Percentiles rank a stretch among this genome's conserved stretches.
Evolutionary conservation across 2,329 filamentous ascomycete species (phyloP).

Genomic region (Rhinocladiella similis): DNA sequence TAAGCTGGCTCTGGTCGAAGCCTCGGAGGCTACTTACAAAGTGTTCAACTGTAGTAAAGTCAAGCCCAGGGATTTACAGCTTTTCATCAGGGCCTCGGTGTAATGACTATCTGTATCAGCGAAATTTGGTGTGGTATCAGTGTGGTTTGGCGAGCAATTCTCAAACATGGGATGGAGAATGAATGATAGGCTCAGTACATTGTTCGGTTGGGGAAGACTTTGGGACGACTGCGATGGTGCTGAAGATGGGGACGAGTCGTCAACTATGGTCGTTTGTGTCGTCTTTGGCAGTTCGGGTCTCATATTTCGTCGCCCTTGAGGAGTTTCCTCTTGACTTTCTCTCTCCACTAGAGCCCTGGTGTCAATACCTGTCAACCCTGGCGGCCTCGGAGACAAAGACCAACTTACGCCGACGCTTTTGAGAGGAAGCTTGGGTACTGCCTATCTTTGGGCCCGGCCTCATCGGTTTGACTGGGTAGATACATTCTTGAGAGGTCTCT

Average conservation of each 20-base stretch:
- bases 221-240: neutral
- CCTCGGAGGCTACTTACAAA: constrained; percentile 2
- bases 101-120: constrained; percentile 1
- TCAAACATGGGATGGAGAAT: constrained; percentile 11
- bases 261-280: neutral
- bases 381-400: no score
- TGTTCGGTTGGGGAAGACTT: neutral
- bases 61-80: constrained; percentile 9
- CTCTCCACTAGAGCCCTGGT: neutral
- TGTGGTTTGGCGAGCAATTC: constrained; percentile 7
- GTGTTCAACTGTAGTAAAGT: constrained; percentile 6
- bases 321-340: neutral
- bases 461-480: constrained; percentile 10
- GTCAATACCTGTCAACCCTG: neutral
- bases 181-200: constrained; percentile 6
- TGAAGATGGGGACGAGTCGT: neutral
- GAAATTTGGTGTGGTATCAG: neutral
- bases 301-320: neutral
- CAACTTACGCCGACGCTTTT: neutral
- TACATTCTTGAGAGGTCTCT: constrained; percentile 10
- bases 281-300: neutral
- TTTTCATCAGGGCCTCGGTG: constrained; percentile 2
- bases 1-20: neutral
- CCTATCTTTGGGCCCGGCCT: constrained; percentile 28
- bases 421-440: constrained; percentile 25